Percentiles rank a stretch among this genome's conserved stretches.
phyloP scores from a whole-genome alignment of 1,284 basidiomycete genomes.

The Cutaneotrichosporon cavernicola region DNA sequence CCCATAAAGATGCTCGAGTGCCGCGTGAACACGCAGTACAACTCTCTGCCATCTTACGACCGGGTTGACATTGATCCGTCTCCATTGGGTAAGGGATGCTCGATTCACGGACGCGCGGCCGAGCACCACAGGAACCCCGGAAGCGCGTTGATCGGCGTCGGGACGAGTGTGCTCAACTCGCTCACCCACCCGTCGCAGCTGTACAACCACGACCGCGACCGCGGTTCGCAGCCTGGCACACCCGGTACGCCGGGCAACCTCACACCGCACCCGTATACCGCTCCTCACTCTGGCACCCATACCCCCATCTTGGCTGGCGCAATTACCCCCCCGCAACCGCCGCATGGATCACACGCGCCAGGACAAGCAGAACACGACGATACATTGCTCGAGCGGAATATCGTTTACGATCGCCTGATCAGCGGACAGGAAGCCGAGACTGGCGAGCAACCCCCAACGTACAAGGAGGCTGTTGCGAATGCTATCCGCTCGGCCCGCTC shows the following conservation, averaged over 20 bases:
- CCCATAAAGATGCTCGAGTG: constrained; percentile 58
- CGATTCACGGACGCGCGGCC: constrained; percentile 32
- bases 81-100: constrained; percentile 30
- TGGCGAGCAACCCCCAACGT: constrained; percentile 66
- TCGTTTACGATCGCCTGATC: constrained; percentile 58
- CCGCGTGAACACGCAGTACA: constrained; percentile 74
- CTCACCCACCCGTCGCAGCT: neutral
- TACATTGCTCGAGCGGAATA: constrained; percentile 51
- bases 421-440: constrained; percentile 63
- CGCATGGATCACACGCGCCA: neutral
- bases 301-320: neutral
- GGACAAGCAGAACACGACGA: constrained; percentile 31
- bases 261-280: neutral
- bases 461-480: constrained; percentile 55
- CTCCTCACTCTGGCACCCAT: neutral
- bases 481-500: constrained; percentile 23
- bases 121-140: neutral
- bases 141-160: neutral
- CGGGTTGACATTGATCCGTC: constrained; percentile 12
- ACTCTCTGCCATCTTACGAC: constrained; percentile 63
- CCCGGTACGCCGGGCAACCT: neutral
- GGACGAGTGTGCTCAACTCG: neutral
- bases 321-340: neutral
- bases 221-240: neutral
- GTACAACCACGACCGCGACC: neutral